Conservation (phyloP, 78 protist species). For the Dictyostelium intermedium region DNA sequence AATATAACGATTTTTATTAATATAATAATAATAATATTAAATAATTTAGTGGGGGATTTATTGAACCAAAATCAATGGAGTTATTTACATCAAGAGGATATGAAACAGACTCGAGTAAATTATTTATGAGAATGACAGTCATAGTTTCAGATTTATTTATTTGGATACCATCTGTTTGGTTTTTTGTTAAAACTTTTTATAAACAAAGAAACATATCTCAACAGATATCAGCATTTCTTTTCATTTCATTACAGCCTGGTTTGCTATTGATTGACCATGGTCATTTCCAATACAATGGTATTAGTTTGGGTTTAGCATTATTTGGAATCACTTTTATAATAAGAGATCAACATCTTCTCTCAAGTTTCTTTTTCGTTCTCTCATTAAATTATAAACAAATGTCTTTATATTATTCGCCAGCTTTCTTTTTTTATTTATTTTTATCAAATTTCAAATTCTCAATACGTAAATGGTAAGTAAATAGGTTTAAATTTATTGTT, state of each 20-base stretch:
- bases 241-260: conserved; percentile 87
- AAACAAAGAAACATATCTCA: not conserved
- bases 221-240: conserved; percentile 26
- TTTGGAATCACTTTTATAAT: conserved; percentile 21
- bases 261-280: conserved; percentile 96
- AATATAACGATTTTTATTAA: too few relatives aligned
- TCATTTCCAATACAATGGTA: conserved; percentile 97
- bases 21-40: too few relatives aligned
- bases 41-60: conserved; percentile 52
- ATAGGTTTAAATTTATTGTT: too few relatives aligned
- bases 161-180: conserved; percentile 85
- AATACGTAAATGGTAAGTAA: not conserved
- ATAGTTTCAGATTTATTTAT: conserved; percentile 87
- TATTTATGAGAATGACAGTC: conserved; percentile 93
- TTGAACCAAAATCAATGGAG: conserved; percentile 86
- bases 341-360: conserved; percentile 29
- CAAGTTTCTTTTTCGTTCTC: conserved; percentile 72
- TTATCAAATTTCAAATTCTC: conserved; percentile 23
- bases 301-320: conserved; percentile 91
- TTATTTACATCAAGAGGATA: conserved; percentile 93
- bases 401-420: conserved; percentile 91
- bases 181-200: conserved; percentile 24
- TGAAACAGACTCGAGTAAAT: conserved; percentile 69
- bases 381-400: conserved; percentile 95
- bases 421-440: conserved; percentile 86